Percentiles rank a stretch among this genome's conserved stretches.
Evolutionary conservation across 148 eudicot species (phyloP).

Genomic region (Selenicereus undatus): DNA sequence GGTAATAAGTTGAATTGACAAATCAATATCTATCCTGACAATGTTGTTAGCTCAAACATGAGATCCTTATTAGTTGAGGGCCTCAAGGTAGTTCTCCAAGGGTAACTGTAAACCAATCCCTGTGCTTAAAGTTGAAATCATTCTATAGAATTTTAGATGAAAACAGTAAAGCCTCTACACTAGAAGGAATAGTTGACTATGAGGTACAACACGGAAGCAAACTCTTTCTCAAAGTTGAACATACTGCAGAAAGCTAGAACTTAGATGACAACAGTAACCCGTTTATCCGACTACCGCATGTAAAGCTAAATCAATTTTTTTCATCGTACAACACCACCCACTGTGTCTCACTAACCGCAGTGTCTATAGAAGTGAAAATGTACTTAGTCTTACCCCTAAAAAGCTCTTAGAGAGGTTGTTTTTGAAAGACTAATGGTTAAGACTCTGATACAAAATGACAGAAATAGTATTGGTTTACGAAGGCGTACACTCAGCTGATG

Average conservation of each 20-base stretch:
- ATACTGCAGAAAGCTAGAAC: too few species aligned
- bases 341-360: too few species aligned
- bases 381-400: too few species aligned
- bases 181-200: background rate
- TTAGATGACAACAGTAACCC: background rate
- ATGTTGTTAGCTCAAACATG: background rate
- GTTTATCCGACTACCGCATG: background rate
- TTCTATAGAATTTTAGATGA: slow-evolving; percentile 35
- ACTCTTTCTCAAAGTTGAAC: background rate
- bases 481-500: too few species aligned
- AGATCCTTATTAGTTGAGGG: slow-evolving; percentile 44
- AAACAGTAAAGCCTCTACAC: background rate
- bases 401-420: too few species aligned
- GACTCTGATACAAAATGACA: too few species aligned
- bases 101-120: slow-evolving; percentile 48
- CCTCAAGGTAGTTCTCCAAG: slow-evolving; percentile 45
- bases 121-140: slow-evolving; percentile 53
- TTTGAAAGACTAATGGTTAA: too few species aligned
- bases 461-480: too few species aligned
- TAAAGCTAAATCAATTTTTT: background rate
- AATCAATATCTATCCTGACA: background rate
- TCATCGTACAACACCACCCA: too few species aligned
- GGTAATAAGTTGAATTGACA: background rate
- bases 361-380: too few species aligned
- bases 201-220: background rate